Evolutionary conservation across 2,329 filamentous ascomycete genomes (phyloP).

Genomic region (Dactylonectria macrodidyma): DNA sequence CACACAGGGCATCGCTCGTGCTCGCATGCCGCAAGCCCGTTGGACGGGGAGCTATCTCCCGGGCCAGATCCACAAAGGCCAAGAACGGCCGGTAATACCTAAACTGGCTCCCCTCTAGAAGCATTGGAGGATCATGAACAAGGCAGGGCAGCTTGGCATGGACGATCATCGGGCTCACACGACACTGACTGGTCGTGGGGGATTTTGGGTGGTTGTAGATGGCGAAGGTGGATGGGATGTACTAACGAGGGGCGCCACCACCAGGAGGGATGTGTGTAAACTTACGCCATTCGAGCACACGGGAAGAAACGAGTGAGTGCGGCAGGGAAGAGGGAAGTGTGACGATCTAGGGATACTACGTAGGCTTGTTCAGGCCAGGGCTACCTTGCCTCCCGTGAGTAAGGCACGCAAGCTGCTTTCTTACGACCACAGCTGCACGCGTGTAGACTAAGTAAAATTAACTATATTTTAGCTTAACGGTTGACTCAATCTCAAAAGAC

Average conservation of each 20-base stretch:
- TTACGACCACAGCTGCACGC: not conserved
- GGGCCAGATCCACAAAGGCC: not conserved
- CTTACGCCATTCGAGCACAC: conserved; percentile 8
- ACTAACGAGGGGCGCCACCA: not conserved
- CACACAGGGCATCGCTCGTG: conserved; percentile 16
- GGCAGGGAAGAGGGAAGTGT: not conserved
- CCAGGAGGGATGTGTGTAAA: not conserved
- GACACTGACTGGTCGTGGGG: not conserved
- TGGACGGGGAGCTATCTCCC: conserved; percentile 8
- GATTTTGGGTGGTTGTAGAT: not conserved
- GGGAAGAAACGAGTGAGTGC: not conserved
- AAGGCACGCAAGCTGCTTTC: not conserved
- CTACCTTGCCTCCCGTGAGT: not conserved
- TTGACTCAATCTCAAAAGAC: not conserved
- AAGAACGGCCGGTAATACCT: conserved; percentile 1
- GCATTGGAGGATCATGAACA: too few relatives aligned
- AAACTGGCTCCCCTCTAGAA: not conserved
- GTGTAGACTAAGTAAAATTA: not conserved
- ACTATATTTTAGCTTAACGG: not conserved
- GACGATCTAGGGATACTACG: not conserved
- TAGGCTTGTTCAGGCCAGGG: not conserved
- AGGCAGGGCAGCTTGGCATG: conserved; percentile 1
- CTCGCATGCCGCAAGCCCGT: conserved; percentile 22
- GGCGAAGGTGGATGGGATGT: not conserved
- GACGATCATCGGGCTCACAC: conserved; percentile 10